Base-by-base conservation (phyloP, 208 protist genomes). In the Novymonas esmeraldas region DNA sequence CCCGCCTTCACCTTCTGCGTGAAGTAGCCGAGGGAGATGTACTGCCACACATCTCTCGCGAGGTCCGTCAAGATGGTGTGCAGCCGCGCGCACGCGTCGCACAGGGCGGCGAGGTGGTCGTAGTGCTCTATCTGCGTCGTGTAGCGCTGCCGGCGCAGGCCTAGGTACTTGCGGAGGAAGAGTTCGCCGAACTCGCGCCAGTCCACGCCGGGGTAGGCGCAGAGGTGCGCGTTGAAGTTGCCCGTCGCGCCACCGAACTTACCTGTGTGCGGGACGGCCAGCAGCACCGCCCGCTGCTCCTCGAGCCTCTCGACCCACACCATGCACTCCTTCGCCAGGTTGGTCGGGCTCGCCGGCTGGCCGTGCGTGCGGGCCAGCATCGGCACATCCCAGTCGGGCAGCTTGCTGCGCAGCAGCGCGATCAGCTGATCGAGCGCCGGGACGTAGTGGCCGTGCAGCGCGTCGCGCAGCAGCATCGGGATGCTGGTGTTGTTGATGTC, bases 401-500 rank as follows among this genome's bases (percentile, higher is more conserved):
- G 57, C 63, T 91, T 82, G n/a, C n/a, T 22, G 42, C 79, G 64
- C 3, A 98, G 70, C 6, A 58, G 65, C 6, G 31, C 45, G 7
- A 97, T 61, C 3, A 97, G 14, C 24, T 46, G 44, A 26, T 93
- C 81, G 20, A 94, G 72, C 24, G 64, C 61, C 13, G 96, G 93
- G 16, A 98, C 36, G 69, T 97, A 94, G 39, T 79, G 57, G 6
- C 84, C 16, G 24, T 81, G 64, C 28, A 97, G 50, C 0, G 87
- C 94, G 52, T 98, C 93, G 7, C 93, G 84, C 13, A 98, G 64
- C 67, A 97, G 84, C 78, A 98, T 95, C 24, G 95, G 95, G 54
- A 98, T 97, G 0, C 92, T 82, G 16, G 97, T 98, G 81, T 98
- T 98, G 81, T 98, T 99, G 74, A 98, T 97, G 68, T 99, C 98